Percentiles rank a stretch among this genome's conserved stretches.
These are phyloP conservation scores for Magnaporthales sp. DNA, from an alignment of 2,329 filamentous ascomycete genomes.

Conservation along the genomic window DNA sequence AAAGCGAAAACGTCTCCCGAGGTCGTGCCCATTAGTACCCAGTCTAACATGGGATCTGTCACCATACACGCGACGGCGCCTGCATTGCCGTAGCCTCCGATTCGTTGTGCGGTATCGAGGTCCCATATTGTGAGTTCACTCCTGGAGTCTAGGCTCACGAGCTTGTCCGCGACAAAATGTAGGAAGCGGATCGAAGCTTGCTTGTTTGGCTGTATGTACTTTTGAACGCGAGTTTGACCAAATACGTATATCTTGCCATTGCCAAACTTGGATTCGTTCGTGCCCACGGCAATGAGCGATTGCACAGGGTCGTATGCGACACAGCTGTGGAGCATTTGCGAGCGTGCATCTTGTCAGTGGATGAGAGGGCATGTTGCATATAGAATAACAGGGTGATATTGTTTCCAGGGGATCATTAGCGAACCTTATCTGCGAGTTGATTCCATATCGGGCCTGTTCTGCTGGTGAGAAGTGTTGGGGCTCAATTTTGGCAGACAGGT, in stretches of 20 bases:
- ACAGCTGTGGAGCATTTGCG: constrained; percentile 41
- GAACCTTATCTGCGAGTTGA: constrained; percentile 66
- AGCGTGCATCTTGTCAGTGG: background rate
- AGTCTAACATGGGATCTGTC: constrained; percentile 87
- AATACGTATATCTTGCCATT: constrained; percentile 83
- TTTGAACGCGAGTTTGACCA: constrained; percentile 72
- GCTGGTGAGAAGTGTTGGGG: constrained; percentile 75
- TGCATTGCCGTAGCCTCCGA: constrained; percentile 66
- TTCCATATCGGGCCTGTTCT: constrained; percentile 73
- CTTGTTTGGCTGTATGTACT: constrained; percentile 61
- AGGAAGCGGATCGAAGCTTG: constrained; percentile 67
- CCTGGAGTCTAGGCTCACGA: constrained; percentile 76
- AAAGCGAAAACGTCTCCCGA: constrained; percentile 86
- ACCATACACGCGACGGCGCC: constrained; percentile 66
- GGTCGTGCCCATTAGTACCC: constrained; percentile 77
- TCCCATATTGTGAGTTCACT: constrained; percentile 84
- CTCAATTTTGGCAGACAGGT: constrained; percentile 74
- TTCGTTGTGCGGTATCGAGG: constrained; percentile 56
- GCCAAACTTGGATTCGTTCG: constrained; percentile 77
- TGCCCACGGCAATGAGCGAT: constrained; percentile 86
- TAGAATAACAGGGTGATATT: constrained; percentile 3
- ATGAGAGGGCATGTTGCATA: constrained; percentile 16
- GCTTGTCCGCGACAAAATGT: constrained; percentile 78
- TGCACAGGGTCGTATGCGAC: constrained; percentile 91
- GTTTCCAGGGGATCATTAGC: constrained; percentile 8